Percentiles rank a stretch among this genome's conserved stretches.
phyloP scores from a whole-genome alignment of 148 eudicot genomes.

The Hydrangea macrophylla region DNA sequence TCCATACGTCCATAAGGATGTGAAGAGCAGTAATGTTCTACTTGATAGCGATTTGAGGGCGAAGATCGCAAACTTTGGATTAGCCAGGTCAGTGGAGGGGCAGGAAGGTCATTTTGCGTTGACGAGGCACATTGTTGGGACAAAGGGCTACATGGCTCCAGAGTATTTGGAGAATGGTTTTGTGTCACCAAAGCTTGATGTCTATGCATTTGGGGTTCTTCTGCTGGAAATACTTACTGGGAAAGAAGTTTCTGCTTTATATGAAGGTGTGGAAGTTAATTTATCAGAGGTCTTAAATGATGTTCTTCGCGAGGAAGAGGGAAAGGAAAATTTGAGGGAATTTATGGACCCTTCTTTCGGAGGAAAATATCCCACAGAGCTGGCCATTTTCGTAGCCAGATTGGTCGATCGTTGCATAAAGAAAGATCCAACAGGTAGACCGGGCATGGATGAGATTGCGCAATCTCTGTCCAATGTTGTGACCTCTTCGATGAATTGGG shows the following conservation, averaged over 20 bases:
- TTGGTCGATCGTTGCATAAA: slow-evolving; percentile 49
- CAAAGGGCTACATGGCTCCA: slow-evolving; percentile 68
- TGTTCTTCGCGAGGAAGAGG: slow-evolving; percentile 33
- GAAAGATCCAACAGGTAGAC: slow-evolving; percentile 59
- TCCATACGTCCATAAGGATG: slow-evolving; percentile 67
- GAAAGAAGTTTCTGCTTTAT: slow-evolving; percentile 34
- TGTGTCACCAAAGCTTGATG: slow-evolving; percentile 74
- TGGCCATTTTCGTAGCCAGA: slow-evolving; percentile 37
- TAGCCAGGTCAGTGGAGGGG: slow-evolving; percentile 49
- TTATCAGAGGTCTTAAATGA: slow-evolving; percentile 39
- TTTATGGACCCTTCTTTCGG: slow-evolving; percentile 57
- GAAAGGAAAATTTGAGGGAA: slow-evolving; percentile 30
- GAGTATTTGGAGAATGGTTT: slow-evolving; percentile 61
- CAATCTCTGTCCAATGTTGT: slow-evolving; percentile 50
- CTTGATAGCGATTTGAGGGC: slow-evolving; percentile 74
- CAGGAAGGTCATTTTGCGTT: slow-evolving; percentile 35
- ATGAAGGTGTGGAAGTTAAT: slow-evolving; percentile 28
- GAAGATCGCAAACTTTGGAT: slow-evolving; percentile 67
- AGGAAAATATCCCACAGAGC: slow-evolving; percentile 63
- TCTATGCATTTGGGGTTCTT: slow-evolving; percentile 77
- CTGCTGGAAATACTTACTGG: slow-evolving; percentile 74
- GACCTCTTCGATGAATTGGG: slow-evolving; percentile 50
- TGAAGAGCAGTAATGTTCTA: slow-evolving; percentile 65
- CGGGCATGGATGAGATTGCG: slow-evolving; percentile 67
- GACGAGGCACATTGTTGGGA: slow-evolving; percentile 50